Conservation (phyloP, 192 early-diverging fungal species). For the Coemansia sp. region DNA sequence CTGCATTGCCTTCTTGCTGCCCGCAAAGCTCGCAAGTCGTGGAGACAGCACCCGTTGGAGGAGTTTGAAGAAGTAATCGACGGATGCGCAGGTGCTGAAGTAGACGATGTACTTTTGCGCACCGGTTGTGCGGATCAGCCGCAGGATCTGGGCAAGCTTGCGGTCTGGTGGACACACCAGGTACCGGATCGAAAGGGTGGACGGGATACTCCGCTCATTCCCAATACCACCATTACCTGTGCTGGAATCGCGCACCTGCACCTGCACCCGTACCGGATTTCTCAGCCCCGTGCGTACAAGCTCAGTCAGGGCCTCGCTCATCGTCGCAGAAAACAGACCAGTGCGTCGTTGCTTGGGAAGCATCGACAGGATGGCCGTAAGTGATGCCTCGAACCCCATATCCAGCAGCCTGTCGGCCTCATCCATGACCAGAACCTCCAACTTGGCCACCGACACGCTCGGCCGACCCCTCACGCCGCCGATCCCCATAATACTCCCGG, state of each 20-base stretch:
- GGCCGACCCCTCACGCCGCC: conserved; percentile 48
- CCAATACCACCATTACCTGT: background rate
- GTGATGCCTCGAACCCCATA: conserved; percentile 85
- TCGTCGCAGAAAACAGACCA: conserved; percentile 94
- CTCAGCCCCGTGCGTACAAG: conserved; percentile 85
- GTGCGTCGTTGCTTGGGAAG: conserved; percentile 95
- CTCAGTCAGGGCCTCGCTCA: conserved; percentile 85
- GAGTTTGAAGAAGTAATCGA: conserved; percentile 90
- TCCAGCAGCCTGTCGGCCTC: conserved; percentile 93
- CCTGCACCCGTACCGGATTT: conserved; percentile 86
- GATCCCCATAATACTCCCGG: conserved; percentile 37
- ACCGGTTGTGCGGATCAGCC: conserved; percentile 59
- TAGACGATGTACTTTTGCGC: conserved; percentile 90
- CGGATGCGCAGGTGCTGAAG: conserved; percentile 92
- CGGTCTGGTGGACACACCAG: conserved; percentile 76
- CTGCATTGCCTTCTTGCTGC: conserved; percentile 33
- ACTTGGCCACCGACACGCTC: conserved; percentile 66
- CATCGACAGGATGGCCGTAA: conserved; percentile 74
- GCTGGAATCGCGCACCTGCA: conserved; percentile 75
- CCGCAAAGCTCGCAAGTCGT: conserved; percentile 24
- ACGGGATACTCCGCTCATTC: conserved; percentile 28
- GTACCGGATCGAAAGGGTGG: conserved; percentile 68
- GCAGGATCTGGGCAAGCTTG: conserved; percentile 75
- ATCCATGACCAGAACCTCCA: conserved; percentile 90
- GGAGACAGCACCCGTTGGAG: conserved; percentile 42